Evolutionary conservation across 1,139 yeast genomes (phyloP), one percentile per base, ranked within the genome.

Genomic region (Hyphopichia buzzinii): DNA sequence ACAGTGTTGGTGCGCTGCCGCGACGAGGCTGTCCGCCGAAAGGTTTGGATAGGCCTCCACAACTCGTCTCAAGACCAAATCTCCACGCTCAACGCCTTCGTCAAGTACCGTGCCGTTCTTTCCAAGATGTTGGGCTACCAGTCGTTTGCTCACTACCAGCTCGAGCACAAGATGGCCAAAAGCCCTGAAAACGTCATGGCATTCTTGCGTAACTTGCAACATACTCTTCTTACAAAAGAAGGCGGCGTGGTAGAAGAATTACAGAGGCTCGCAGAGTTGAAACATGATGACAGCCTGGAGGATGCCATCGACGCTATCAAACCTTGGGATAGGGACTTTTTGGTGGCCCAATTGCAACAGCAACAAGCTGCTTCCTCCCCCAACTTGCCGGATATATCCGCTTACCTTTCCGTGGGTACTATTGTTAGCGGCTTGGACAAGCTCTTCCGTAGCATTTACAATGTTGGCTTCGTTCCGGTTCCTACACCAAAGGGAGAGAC

Each of bases 301-400:
- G 44, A n/a, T 39, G 43, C 27, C 23, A 36, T 40, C 12, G 58
- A 59, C 13, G 57, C 63, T 13, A 68, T 88, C 26, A 77, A 81
- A 43, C 95, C 96, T 1, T 92, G 98, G 98, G 98, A 92, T 57
- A 72, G 96, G 40, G 96, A 89, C 46, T 90, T 76, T 55, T 72
- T 83, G 40, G 48, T 64, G 17, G 40, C 41, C 4, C 49, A 52
- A 35, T 35, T 48, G 11, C 57, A 55, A 31, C 34, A 42, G 2
- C 41, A 46, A 19, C 33, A 31, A 8, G 29, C 36, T 7, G 42
- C 41, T 27, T 28, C 43, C 4, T 36, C 46, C 7, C 44, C 57
- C 4, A 48, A 54, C 34, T 44, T 49, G 11, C 68, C 64, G 31
- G 72, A 72, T 37, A 73, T 81, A 6, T 67, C 76, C 15, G 69